These are phyloP conservation scores for Rhamnella rubrinervis DNA, from an alignment of 331 rosid genomes.

Conservation along the genomic window DNA sequence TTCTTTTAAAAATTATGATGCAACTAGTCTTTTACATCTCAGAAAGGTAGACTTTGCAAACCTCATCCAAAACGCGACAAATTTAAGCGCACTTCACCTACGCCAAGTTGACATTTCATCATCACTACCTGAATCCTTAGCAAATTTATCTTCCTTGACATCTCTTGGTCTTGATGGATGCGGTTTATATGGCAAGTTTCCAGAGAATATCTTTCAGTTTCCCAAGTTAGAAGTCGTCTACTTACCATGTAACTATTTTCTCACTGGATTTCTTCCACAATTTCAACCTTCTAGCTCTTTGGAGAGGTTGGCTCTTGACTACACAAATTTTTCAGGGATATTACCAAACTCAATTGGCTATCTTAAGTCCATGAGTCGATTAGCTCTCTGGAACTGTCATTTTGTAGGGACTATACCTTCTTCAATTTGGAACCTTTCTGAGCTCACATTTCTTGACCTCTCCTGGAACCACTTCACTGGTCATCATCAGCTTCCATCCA, in stretches of 20 bases:
- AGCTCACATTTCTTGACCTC: no score
- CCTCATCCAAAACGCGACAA: not conserved
- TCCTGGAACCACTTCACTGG: no score
- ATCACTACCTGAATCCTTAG: not conserved
- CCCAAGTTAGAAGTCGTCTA: no score
- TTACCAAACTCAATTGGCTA: not conserved
- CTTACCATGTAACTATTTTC: no score
- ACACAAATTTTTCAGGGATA: not conserved
- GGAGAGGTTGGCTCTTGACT: no score
- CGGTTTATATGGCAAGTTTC: not conserved
- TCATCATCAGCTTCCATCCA: no score
- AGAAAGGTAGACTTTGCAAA: not conserved
- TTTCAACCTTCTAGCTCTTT: no score
- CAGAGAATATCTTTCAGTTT: not conserved
- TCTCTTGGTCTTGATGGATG: not conserved
- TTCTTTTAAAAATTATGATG: not conserved
- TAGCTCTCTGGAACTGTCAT: not conserved
- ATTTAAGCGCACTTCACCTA: not conserved
- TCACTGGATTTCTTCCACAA: no score
- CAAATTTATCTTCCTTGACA: constrained; percentile 1
- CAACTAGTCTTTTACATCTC: no score
- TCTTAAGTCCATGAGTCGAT: not conserved
- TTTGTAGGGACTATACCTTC: not conserved
- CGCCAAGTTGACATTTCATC: not conserved
- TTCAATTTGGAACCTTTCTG: no score